Conservation (phyloP, 164 flowering plant species). For the Magnolia officinalis region DNA sequence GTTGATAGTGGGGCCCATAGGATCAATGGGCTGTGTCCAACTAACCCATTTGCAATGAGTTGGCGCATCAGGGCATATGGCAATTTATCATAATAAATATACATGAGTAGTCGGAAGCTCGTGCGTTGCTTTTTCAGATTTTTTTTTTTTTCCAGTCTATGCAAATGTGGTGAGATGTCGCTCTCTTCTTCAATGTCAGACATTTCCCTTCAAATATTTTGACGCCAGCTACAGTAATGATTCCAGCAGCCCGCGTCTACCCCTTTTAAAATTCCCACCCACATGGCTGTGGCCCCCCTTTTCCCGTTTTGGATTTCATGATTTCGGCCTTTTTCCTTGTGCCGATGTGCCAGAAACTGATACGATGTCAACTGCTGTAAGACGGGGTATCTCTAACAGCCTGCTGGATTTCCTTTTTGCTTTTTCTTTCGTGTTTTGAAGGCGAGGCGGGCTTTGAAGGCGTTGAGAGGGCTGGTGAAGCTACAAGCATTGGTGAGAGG, state of each 20-base stretch:
- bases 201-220: neutral
- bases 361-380: neutral
- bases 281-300: neutral
- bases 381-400: neutral
- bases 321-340: neutral
- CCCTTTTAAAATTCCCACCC: neutral
- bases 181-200: constrained; percentile 8
- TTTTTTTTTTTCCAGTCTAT: neutral
- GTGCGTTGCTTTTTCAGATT: neutral
- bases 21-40: no score
- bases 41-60: no score
- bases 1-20: neutral
- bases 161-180: neutral
- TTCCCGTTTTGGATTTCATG: neutral
- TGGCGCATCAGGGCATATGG: no score
- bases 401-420: neutral
- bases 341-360: neutral
- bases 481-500: constrained; percentile 95
- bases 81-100: no score
- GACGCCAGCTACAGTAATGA: neutral
- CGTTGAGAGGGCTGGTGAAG: constrained; percentile 84
- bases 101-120: neutral
- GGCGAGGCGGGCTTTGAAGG: constrained; percentile 92
- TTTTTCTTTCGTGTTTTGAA: constrained; percentile 17
- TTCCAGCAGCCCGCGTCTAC: neutral